Base-by-base conservation (phyloP, 345 rosid genomes). In the Salix caprea region DNA sequence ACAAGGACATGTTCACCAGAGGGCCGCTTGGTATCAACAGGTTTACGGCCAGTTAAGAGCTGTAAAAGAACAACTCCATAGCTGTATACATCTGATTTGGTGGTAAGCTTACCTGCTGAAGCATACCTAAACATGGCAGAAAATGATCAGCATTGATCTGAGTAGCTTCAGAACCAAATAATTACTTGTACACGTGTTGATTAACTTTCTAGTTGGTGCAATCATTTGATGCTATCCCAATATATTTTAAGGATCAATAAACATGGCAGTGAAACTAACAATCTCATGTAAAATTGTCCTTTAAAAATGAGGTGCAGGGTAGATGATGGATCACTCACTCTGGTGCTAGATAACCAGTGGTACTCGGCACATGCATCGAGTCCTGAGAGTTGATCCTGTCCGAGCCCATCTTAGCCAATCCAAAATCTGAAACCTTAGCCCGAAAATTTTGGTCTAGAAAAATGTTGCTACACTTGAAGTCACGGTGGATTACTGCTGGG, bases 31-130 rank as follows among this genome's bases (percentile, higher is more conserved):
- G 84, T 86, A 65, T 94, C 97, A 6, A 94, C 79, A 0, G 97
- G 98, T 65, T 65, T 85, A 2, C 97, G 91, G 46, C 98, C 98
- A 4, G 98, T 94, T 81, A 94, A 79, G 65, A 94, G 91, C 85
- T 94, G 91, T 67, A 94, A 71, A 9, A 94, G 90, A 67, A 92
- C 94, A 18, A 92, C 89, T 0, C 98, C 98, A 32, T 88, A 94
- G 80, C 95, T 92, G 80, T 92, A 94, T 12, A 92, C 91, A 83
- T 94, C 98, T 46, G 98, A 94, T 87, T 94, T 94, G 44, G 94
- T 91, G 5, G 97, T 92, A 54, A 92, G 94, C 83, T 90, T 92
- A 15, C 98, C 98, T 3, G 95, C 92, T 61, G 97, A 89, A 18
- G 88, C 89, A 77, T 90, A 94, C 89, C 98, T 94, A 46, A 42